Evolutionary conservation across 495 filamentous ascomycete genomes (phyloP), one percentile per base, ranked within the genome.

Genomic region (Eremomyces bilateralis): DNA sequence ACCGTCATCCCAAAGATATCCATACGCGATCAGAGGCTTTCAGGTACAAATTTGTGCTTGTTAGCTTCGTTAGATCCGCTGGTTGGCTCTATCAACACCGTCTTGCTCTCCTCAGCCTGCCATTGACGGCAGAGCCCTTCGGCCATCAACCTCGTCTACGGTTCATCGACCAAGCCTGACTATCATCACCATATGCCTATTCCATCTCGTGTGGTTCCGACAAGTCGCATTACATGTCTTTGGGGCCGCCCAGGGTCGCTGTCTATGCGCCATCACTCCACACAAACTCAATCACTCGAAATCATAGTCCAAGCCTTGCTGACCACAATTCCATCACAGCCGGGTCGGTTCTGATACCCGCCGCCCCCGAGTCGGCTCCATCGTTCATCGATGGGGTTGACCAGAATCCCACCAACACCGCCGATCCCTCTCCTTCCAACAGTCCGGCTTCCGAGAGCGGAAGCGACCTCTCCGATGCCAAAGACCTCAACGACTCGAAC

Each of bases 401-500:
- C 34, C 31, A n/a, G n/a, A 38, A 36, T 42, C 49, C 48, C 33
- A 46, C 57, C 45, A 38, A 58, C 10, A 72, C 71, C 50, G 66
- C 63, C 27, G 62, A 64, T 45, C 36, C 50, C 33, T 51, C 53
- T 37, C 59, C 60, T 15, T 46, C 55, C 38, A 49, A 57, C 34
- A 51, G 53, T 39, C 50, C 49, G 18, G 50, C 57, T 6, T 60
- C 62, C 32, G 64, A 61, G 42, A 65, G 60, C 48, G 66, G 59
- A 41, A 57, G 53, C 54, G 51, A 56, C 28, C 45, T 55, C 15
- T 56, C 52, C 20, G 51, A 54, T 29, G 34, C 43, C 34, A 44
- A 46, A 33, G 54, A 56, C 32, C 35, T 44, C 42, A 42, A 47
- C 47, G 43, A n/a, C n/a, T n/a, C n/a, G n/a, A n/a, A n/a, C n/a